Percentiles rank a stretch among this genome's conserved stretches.
phyloP scores from a whole-genome alignment of 2,329 filamentous ascomycete species.

The Orbilia javanica region DNA sequence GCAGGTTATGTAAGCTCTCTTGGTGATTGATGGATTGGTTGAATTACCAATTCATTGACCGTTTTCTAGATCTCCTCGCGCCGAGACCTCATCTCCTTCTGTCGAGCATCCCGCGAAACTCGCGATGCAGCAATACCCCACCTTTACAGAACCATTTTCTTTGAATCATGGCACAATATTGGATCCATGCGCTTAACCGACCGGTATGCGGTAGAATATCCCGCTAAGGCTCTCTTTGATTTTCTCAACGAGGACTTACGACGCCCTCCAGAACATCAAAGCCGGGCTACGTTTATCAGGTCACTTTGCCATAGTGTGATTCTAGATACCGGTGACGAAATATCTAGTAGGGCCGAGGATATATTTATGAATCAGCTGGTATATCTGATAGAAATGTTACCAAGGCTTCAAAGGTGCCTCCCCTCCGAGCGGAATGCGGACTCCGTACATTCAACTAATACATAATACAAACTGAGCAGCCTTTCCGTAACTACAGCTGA shows the following conservation, averaged over 20 bases:
- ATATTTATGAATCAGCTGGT: constrained; percentile 51
- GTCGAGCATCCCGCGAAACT: constrained; percentile 41
- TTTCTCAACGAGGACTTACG: constrained; percentile 45
- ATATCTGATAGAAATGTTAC: constrained; percentile 49
- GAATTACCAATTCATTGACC: background rate
- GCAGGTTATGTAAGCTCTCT: constrained; percentile 43
- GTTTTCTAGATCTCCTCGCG: constrained; percentile 37
- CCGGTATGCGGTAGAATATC: constrained; percentile 39
- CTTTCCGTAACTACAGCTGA: constrained; percentile 1
- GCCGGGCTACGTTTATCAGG: constrained; percentile 26
- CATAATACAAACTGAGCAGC: background rate
- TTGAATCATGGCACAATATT: constrained; percentile 48
- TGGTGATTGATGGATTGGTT: background rate
- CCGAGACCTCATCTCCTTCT: constrained; percentile 55
- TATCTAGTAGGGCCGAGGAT: constrained; percentile 32
- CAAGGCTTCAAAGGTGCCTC: constrained; percentile 36
- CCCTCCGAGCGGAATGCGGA: background rate
- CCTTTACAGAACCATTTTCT: constrained; percentile 44
- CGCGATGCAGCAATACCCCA: constrained; percentile 39
- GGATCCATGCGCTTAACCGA: constrained; percentile 13
- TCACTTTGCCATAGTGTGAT: constrained; percentile 35
- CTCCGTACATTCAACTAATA: background rate
- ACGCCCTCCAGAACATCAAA: constrained; percentile 7
- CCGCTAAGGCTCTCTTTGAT: constrained; percentile 32
- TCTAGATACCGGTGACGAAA: constrained; percentile 16